Conservation (phyloP, 306 rosid species). For the Casuarina equisetifolia region DNA sequence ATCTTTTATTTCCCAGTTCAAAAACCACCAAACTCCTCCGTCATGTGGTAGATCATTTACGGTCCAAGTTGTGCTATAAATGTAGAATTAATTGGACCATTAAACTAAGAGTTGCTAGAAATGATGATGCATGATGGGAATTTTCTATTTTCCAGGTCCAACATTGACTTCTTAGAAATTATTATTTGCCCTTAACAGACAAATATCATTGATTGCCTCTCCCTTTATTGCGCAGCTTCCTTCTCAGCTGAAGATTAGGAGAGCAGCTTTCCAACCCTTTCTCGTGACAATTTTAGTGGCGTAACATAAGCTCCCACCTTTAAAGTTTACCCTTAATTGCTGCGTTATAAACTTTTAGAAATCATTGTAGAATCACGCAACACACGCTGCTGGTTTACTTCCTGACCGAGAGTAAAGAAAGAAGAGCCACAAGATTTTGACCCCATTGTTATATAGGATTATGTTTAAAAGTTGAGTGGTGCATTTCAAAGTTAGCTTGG, state of each 20-base stretch:
- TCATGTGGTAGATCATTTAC: conserved; percentile 3
- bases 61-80: conserved; percentile 4
- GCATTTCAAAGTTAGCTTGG: no score
- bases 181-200: background rate
- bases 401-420: no score
- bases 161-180: conserved; percentile 6
- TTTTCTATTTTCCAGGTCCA: background rate
- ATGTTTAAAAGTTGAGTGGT: no score
- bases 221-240: background rate
- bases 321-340: no score
- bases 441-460: no score
- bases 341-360: no score
- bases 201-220: background rate
- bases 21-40: background rate
- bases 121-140: background rate
- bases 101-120: background rate
- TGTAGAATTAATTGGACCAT: conserved; percentile 9
- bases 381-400: no score
- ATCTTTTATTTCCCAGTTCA: background rate
- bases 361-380: no score
- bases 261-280: background rate
- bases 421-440: no score
- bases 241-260: background rate
- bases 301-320: background rate
- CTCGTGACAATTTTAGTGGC: background rate